A percentile compares a stretch with the other conserved stretches of the same genome.
These are phyloP conservation scores for Taphrina deformans DNA, from an alignment of 1,139 yeast species.

Conservation along the genomic window DNA sequence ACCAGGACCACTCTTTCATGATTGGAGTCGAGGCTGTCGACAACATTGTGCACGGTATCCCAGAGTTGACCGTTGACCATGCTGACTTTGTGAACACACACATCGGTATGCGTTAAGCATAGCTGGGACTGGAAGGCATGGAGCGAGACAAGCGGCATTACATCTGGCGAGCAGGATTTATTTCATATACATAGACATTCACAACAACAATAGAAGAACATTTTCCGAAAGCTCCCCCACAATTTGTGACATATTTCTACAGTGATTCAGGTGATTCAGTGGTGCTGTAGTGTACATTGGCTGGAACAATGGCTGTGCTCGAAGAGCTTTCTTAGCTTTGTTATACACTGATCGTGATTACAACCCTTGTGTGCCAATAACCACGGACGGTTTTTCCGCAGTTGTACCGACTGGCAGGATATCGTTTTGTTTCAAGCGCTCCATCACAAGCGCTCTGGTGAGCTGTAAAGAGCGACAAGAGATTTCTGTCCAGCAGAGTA, in stretches of 20 bases:
- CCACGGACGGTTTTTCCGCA: background rate
- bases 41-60: conserved; percentile 34
- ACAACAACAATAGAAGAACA: background rate
- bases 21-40: conserved; percentile 38
- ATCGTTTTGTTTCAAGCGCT: background rate
- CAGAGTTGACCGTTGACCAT: conserved; percentile 35
- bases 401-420: background rate
- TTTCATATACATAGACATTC: background rate
- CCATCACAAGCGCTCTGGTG: background rate
- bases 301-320: no score
- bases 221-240: background rate
- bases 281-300: no score
- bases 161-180: background rate
- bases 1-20: conserved; percentile 38
- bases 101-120: conserved; percentile 16
- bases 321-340: no score
- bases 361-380: no score
- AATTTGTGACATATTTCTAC: background rate
- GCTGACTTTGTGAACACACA: conserved; percentile 37
- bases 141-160: background rate
- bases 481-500: background rate
- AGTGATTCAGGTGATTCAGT: background rate
- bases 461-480: background rate
- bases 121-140: background rate
- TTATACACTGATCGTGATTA: no score